Evolutionary conservation across 495 filamentous ascomycete species (phyloP), one percentile per base, ranked within the genome.

Genomic region (Podospora conica): DNA sequence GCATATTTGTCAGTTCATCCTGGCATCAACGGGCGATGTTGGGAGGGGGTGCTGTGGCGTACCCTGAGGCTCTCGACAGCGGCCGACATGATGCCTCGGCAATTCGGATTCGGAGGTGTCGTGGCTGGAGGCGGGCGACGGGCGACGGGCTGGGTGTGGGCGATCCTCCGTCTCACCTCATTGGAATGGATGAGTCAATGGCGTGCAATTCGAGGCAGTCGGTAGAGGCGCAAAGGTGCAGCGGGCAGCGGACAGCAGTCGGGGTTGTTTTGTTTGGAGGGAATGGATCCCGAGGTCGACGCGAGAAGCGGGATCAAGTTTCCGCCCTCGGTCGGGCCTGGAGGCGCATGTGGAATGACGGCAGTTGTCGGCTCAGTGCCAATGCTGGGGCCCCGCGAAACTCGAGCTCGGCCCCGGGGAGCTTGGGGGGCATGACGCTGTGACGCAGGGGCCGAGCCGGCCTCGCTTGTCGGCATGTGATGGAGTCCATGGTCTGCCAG

Each of bases 31-130:
- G n/a, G n/a, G 6, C 25, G 15, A 20, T 18, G 11, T 29, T 23
- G 11, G 23, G 58, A 66, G 24, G 22, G 24, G 23, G 58, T n/a
- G 48, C n/a, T 61, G 33, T 29, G 54, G 58, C 74, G 63, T 64
- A 78, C 76, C 74, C 73, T 76, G 70, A 78, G 69, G 73, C 64
- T 63, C 55, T 74, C 71, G 58, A 77, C 68, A 33, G 74, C 60
- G 66, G 27, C 64, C 10, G 75, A 72, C 74, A 76, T 77, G 66
- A 15, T 77, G 71, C 74, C 75, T 77, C 74, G 74, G 75, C 71
- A 70, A 74, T 66, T 61, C 31, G 66, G 53, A 21, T 10, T 61
- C 31, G 66, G 53, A 21, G 5, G 11, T 55, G 56, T 15, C 29
- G 12, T 48, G 53, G 64, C 29, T 63, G 31, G 58, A 27, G 12